These are phyloP conservation scores for Phytophthora citricola DNA, from an alignment of 352 stramenopile species.

Conservation along the genomic window DNA sequence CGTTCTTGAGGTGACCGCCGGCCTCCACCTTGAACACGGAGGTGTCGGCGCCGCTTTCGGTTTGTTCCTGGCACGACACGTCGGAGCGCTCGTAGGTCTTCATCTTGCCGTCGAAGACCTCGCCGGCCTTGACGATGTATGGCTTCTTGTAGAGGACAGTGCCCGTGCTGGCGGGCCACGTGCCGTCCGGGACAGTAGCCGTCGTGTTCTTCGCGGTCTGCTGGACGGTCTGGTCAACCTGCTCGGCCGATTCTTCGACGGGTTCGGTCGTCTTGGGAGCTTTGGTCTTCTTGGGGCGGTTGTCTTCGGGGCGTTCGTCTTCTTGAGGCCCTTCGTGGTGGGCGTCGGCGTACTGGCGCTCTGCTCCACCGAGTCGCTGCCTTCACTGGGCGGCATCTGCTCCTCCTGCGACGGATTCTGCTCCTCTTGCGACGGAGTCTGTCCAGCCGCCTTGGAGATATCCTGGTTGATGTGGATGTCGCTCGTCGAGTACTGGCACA, in stretches of 20 bases:
- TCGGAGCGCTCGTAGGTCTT: neutral
- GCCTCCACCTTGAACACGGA: neutral
- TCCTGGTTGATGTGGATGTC: conserved; percentile 33
- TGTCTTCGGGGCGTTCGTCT: conserved; percentile 7
- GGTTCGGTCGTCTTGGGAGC: neutral
- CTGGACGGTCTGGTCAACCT: conserved; percentile 6
- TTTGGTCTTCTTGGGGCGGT: neutral
- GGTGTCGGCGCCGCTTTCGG: neutral
- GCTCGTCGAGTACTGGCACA: conserved; percentile 30
- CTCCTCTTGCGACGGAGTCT: neutral
- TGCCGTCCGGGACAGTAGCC: neutral
- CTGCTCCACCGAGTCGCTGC: neutral
- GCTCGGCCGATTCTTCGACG: neutral
- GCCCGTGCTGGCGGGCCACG: neutral
- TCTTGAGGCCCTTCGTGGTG: neutral
- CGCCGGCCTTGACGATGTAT: neutral
- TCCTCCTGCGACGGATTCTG: neutral
- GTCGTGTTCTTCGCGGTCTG: conserved; percentile 9
- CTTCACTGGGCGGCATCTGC: neutral
- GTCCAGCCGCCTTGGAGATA: conserved; percentile 8
- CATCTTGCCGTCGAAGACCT: neutral
- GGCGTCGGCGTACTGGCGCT: neutral
- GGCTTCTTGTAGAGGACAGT: neutral
- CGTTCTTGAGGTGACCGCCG: neutral
- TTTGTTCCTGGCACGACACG: neutral